Base-by-base conservation (phyloP, 371 early-diverging fungal species). In the Globomyces sp. region DNA sequence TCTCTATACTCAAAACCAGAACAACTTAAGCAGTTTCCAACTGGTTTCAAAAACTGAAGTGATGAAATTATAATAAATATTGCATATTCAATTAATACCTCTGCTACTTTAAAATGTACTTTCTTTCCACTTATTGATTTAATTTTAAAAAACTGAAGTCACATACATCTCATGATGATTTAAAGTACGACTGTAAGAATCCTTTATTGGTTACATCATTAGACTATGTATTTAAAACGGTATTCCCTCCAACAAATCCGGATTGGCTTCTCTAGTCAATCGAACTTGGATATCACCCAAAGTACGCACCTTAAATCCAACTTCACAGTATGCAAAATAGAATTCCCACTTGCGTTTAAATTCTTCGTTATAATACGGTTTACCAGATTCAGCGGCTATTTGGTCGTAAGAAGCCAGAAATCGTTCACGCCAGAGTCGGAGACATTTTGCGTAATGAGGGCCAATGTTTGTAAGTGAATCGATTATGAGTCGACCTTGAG, bases 241-340 rank as follows among this genome's bases (percentile, higher is more conserved):
- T 49, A 78, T 74, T 5, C 74, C 78, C 9, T 64, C 67, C 24
- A 78, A 36, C 53, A 80, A 60, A 42, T 68, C 67, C 34, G 40
- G 46, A 62, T 76, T 78, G 4, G 60, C 53, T 47, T 63, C 68
- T 36, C 85, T 62, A 0, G 74, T 73, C 24, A 83, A 74, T 8
- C 83, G 77, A 24, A 87, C 67, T 67, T 84, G 85, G 1, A 79
- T 45, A 46, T 79, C 75, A 1, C 88, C 88, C n/a, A 89, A 76
- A 2, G 81, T 84, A n/a, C 83, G 70, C 8, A 78, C 80, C 34
- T 77, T 79, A 67, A 89, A 89, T 0, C 87, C 90, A 24, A 85
- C 87, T 67, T 88, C 88, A 67, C 90, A 89, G 70, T 87, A 89
- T n/a, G 85, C 80, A 74, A 89, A 88, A 69, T 78, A 86, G 65